Evolutionary conservation across 176 grass and related monocot species (phyloP).

Genomic region (Bromus sterilis): DNA sequence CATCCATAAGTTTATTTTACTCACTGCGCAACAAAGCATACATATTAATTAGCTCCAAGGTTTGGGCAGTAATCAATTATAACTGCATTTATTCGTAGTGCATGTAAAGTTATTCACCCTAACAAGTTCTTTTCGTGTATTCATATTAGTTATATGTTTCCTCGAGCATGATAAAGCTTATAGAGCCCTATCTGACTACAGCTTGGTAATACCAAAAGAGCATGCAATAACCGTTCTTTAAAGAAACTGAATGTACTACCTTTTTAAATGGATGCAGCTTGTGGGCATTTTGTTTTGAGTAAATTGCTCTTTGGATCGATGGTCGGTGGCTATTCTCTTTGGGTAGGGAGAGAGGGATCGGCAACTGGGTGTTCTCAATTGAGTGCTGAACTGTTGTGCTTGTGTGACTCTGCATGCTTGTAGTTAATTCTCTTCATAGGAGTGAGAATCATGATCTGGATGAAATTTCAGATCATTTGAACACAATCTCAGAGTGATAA

Average conservation of each 20-base stretch:
- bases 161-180: neutral
- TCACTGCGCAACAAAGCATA: neutral
- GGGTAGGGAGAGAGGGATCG: neutral
- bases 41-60: neutral
- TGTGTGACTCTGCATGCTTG: neutral
- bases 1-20: neutral
- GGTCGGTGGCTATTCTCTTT: neutral
- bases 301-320: neutral
- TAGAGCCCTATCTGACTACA: neutral
- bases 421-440: neutral
- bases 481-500: neutral
- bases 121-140: neutral
- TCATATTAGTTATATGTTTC: neutral
- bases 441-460: neutral
- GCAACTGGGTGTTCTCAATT: neutral
- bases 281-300: neutral
- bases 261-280: neutral
- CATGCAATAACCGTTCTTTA: neutral
- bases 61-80: neutral
- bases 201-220: neutral
- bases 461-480: neutral
- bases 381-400: neutral
- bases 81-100: neutral
- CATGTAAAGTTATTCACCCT: neutral
- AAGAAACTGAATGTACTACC: neutral